Conservation (phyloP, 2,329 filamentous ascomycete genomes). For the Chaetoscypha palmicola region DNA sequence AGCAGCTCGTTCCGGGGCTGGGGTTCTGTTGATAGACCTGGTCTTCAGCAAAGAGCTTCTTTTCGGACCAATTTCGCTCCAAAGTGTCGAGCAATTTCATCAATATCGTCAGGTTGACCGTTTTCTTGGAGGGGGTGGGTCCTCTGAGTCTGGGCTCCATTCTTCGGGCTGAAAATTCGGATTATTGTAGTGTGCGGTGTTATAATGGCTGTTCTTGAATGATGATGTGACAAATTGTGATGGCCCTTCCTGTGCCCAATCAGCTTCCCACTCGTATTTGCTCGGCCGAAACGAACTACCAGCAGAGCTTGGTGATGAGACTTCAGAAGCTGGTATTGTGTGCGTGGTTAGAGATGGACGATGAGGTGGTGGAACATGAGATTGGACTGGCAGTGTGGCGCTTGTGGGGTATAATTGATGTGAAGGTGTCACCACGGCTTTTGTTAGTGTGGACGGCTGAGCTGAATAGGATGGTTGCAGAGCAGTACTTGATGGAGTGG, state of each 20-base stretch:
- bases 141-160: conserved; percentile 33
- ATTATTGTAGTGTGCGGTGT: conserved; percentile 60
- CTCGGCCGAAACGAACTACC: conserved; percentile 28
- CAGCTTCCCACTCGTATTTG: conserved; percentile 30
- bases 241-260: conserved; percentile 25
- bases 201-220: conserved; percentile 62
- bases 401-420: conserved; percentile 15
- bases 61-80: too few species aligned
- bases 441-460: conserved; percentile 14
- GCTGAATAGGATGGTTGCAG: conserved; percentile 18
- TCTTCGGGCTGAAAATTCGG: conserved; percentile 53
- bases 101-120: conserved; percentile 14
- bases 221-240: conserved; percentile 41
- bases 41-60: too few species aligned
- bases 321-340: conserved; percentile 11
- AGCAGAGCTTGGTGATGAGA: conserved; percentile 20
- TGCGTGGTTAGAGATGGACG: conserved; percentile 16
- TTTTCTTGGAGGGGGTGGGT: conserved; percentile 18
- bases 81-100: too few species aligned
- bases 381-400: conserved; percentile 19
- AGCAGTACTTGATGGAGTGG: conserved; percentile 17
- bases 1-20: too few species aligned
- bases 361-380: conserved; percentile 15
- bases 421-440: conserved; percentile 14
- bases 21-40: too few species aligned